phyloP scores from a whole-genome alignment of 2,329 filamentous ascomycete species.

The Nakataea oryzae region DNA sequence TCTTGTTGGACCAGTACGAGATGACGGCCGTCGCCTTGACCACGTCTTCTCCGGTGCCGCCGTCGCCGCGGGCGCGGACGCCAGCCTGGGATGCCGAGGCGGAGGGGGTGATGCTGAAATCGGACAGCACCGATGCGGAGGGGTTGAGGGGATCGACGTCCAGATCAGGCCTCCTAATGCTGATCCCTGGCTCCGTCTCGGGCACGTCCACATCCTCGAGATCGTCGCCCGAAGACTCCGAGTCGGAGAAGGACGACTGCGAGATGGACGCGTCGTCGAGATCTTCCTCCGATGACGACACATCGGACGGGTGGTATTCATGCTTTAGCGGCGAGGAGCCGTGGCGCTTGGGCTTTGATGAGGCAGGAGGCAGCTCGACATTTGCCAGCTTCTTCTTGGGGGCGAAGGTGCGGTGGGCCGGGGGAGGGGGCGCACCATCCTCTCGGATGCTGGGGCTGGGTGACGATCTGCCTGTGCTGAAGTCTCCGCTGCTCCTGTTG shows the following conservation, averaged over 20 bases:
- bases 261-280: conserved; percentile 40
- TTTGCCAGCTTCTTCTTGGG: conserved; percentile 26
- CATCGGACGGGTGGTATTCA: conserved; percentile 81
- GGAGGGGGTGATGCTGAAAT: conserved; percentile 63
- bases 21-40: conserved; percentile 42
- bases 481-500: neutral
- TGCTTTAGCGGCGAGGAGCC: conserved; percentile 93
- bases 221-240: conserved; percentile 40
- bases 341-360: conserved; percentile 49
- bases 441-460: conserved; percentile 29
- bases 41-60: conserved; percentile 29
- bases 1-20: conserved; percentile 52
- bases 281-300: conserved; percentile 33
- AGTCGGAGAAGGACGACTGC: conserved; percentile 26
- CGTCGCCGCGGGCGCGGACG: conserved; percentile 37
- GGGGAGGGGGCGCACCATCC: conserved; percentile 46
- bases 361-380: conserved; percentile 30
- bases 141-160: conserved; percentile 13
- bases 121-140: conserved; percentile 31
- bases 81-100: conserved; percentile 70
- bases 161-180: conserved; percentile 33
- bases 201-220: conserved; percentile 51
- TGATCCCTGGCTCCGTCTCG: conserved; percentile 47
- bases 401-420: conserved; percentile 36
- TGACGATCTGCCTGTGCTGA: conserved; percentile 4